Evolutionary conservation across 73 alveolate genomes (phyloP), one percentile per base, ranked within the genome.

Genomic region (Loxodes magnus): DNA sequence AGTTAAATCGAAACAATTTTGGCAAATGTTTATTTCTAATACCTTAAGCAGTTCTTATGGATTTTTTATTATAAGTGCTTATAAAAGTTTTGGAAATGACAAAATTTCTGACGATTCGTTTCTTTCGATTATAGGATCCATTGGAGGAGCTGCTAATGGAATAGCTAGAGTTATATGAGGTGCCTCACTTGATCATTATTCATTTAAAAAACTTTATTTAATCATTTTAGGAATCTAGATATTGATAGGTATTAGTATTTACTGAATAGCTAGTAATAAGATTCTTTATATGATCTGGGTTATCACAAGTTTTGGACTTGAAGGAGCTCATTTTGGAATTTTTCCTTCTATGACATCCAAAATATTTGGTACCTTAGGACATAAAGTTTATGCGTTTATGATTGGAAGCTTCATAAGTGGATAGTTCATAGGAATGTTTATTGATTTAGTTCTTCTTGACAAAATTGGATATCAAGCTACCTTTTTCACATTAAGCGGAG

Each of bases 61-160:
- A 26, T 17, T 56, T 52, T 69, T 26, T 51, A 43, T 75, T 39
- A 58, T 67, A 37, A 20, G 28, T 23, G 75, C 66, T 1, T 75
- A 43, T 53, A 75, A 75, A 35, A 46, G 56, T 7, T 38, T 69
- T 28, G 84, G 84, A 15, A 48, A 23, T 4, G 27, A 48, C 14
- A 14, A 33, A 10, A 33, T 56, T 5, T 10, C 14, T 31, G 66
- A 75, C 35, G 90, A 75, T 39, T 22, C 44, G 10, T 43, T 56
- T 12, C 36, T 75, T 10, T 59, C 90, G 10, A 31, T 74, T 7
- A 83, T 72, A 19, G 87, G 87, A 17, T 64, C 87, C n/a, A 43
- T 73, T 4, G 75, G 80, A 4, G 30, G 75, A 2, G 44, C 53
- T 2, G 23, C 56, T 27, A 73, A 73, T 67, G 87, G 87, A 9